Evolutionary conservation across 2,329 filamentous ascomycete species (phyloP).

Genomic region (Aspergillus carbonarius): DNA sequence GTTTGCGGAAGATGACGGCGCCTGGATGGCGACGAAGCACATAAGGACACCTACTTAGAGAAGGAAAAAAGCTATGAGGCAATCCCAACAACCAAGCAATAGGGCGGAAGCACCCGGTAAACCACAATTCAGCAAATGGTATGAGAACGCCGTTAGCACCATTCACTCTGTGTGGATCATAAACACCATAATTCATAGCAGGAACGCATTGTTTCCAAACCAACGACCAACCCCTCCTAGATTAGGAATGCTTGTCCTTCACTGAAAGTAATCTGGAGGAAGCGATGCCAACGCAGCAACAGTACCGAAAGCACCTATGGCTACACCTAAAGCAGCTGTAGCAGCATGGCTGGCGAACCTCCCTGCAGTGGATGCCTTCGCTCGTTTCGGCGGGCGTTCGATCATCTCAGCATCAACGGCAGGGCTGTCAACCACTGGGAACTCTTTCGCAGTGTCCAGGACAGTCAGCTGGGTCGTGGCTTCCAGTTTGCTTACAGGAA

Average conservation of each 20-base stretch:
- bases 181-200: conserved; percentile 1
- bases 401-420: conserved; percentile 14
- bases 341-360: conserved; percentile 39
- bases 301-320: conserved; percentile 44
- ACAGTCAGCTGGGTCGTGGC: conserved; percentile 6
- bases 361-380: conserved; percentile 21
- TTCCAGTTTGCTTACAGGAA: conserved; percentile 11
- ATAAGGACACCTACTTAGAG: not conserved
- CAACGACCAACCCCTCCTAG: conserved; percentile 5
- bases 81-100: not conserved
- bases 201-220: not conserved
- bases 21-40: not conserved
- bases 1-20: not conserved
- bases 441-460: not conserved
- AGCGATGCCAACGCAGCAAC: conserved; percentile 43
- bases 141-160: conserved; percentile 2
- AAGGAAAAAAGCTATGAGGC: not conserved
- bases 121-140: not conserved
- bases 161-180: not conserved
- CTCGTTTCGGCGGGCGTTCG: conserved; percentile 29
- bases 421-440: conserved; percentile 13
- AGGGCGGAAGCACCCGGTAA: not conserved
- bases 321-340: conserved; percentile 40
- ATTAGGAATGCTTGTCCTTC: conserved; percentile 14
- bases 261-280: conserved; percentile 43